Conservation (phyloP, 352 stramenopile genomes). For the Globisporangium takayamanum region DNA sequence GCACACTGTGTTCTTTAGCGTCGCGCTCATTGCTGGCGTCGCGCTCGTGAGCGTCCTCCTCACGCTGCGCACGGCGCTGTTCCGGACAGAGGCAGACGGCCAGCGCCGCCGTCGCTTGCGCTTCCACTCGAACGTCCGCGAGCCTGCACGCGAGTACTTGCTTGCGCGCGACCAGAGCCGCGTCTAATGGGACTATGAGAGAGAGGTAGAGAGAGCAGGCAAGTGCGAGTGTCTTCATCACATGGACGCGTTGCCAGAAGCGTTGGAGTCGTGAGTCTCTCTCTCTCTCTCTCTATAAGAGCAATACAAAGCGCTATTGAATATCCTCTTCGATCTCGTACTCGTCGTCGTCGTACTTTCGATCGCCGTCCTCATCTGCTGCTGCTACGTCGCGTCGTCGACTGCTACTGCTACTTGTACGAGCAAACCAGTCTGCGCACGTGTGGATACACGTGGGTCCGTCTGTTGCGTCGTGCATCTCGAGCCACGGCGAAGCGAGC, state of each 20-base stretch:
- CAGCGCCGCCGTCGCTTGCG: conserved; percentile 10
- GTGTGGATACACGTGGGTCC: conserved; percentile 19
- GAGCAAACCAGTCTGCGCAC: conserved; percentile 29
- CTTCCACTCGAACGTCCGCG: conserved; percentile 28
- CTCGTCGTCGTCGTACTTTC: conserved; percentile 29
- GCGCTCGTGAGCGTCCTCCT: conserved; percentile 28
- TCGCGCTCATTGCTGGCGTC: conserved; percentile 27
- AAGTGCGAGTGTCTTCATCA: background rate
- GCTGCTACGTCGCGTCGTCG: conserved; percentile 1
- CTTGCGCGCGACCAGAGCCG: conserved; percentile 22
- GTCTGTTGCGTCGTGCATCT: conserved; percentile 39
- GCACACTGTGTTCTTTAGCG: conserved; percentile 22
- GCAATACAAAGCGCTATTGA: conserved; percentile 1
- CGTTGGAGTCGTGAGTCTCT: background rate
- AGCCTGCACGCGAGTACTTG: conserved; percentile 53
- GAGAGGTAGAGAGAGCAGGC: background rate
- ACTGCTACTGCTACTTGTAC: background rate
- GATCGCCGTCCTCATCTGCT: conserved; percentile 11
- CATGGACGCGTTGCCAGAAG: background rate
- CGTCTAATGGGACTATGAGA: background rate
- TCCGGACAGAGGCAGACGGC: conserved; percentile 14
- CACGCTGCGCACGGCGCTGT: conserved; percentile 31
- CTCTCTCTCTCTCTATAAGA: background rate
- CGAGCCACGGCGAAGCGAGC: conserved; percentile 44
- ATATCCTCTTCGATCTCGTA: conserved; percentile 52